Base-by-base conservation (phyloP, 2,329 filamentous ascomycete genomes). In the Diplodia corticola region DNA sequence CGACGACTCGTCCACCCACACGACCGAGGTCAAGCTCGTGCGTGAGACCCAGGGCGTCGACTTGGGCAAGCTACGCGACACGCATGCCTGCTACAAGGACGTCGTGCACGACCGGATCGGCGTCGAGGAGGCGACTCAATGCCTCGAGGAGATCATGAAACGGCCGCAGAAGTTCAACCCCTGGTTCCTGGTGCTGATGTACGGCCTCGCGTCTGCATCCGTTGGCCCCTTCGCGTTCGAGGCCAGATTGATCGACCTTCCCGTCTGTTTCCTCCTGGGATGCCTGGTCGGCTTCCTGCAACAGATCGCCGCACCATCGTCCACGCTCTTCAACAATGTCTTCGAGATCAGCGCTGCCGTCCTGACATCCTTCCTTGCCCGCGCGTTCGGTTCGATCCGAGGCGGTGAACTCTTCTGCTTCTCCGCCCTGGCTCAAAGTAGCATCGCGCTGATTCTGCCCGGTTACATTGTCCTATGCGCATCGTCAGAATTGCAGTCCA, bases 161-260 rank as follows among this genome's bases (percentile, higher is more conserved):
- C 80, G 82, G 10, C 82, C 82, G 57, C 80, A 82, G 65, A 88
- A 88, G 71, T 89, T 80, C 71, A 75, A 73, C 37, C 71, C 70
- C 15, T 81, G 79, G 78, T 68, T 79, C 2, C 74, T 80, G 5
- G 87, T 96, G 0, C 76, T 88, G 0, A 79, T 92, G 35, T 93
- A 92, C 70, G 92, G 92, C 0, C 78, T 93, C 5, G 91, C 92
- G 1, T 92, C 90, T 13, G 89, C 88, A 0, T 86, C 83, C 6
- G 91, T 95, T 0, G 91, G 90, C 0, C 91, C 91, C 0, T 95
- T 95, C 72, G 91, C 90, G 3, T 96, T 95, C 73, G 82, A 88
- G 65, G 91, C 90, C 2, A 86, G 91, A 3, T 86, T 89, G 48
- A 89, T 94, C 71, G 92, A 96, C 74, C 80, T 95, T 67, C 91